Evolutionary conservation across 139 green algal genomes (phyloP), one percentile per base, ranked within the genome.

Genomic region (Haematococcus lacustris): DNA sequence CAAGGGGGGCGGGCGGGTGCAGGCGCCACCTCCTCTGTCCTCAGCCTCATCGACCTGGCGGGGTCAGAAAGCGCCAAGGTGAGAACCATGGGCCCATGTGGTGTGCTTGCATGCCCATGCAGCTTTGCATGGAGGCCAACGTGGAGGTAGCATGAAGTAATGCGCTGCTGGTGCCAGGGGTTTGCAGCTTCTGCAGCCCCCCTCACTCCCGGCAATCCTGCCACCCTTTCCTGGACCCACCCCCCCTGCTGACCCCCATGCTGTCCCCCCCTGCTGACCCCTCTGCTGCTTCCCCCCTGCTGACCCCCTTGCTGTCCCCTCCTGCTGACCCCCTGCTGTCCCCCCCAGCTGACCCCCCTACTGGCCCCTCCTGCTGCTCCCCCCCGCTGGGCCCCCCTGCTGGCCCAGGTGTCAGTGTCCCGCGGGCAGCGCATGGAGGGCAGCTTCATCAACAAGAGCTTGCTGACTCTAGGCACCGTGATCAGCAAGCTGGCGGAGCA

Each of bases 401-500:
- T 74, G 47, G 70, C 69, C 2, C 87, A 90, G 76, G 86, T 84
- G 7, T 73, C 84, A 33, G 30, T 81, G 25, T 93, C 80, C 57
- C 87, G 76, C 43, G 91, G 85, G n/a, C 81, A 96, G 68, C 77
- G 85, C 25, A 88, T 91, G 73, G 92, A 98, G 80, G 94, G 94
- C 26, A 78, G 73, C 34, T 97, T 89, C 88, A 98, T 98, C 87
- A 98, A 98, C 85, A 96, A 95, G 79, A 91, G 80, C 35, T 78
- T 98, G 74, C 87, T 98, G 23, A 97, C 94, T 0, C 87, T 98
- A 37, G 90, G 93, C 40, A 97, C 92, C 6, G 93, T 98, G 7
- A 95, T 97, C 39, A 81, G 89, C 69, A 93, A 94, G 81, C 79
- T 97, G 41, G 84, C 82, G 33, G 67, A 50, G 9, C 47, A 30